These are phyloP conservation scores for Aquilaria sinensis DNA, from an alignment of 345 rosid species.

Conservation along the genomic window DNA sequence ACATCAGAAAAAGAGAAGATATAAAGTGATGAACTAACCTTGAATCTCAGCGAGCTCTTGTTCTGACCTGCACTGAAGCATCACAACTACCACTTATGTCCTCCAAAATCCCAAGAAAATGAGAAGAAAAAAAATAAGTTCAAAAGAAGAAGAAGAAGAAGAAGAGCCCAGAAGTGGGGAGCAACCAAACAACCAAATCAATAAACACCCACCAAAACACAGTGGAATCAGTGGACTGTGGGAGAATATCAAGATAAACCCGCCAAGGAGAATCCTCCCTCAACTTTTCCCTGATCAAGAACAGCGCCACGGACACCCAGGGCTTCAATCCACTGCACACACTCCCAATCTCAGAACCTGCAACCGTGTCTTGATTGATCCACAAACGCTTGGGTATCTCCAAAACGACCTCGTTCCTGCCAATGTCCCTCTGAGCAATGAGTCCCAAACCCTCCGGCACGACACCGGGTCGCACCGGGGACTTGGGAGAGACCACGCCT, in stretches of 20 bases:
- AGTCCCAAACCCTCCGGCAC: constrained; percentile 79
- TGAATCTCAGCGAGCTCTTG: constrained; percentile 87
- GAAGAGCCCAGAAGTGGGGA: neutral
- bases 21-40: constrained; percentile 36
- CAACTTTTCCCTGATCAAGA: constrained; percentile 70
- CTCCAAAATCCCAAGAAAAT: constrained; percentile 16
- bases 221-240: constrained; percentile 68
- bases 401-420: constrained; percentile 74
- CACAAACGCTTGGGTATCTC: constrained; percentile 78
- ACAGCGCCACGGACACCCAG: constrained; percentile 82
- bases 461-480: constrained; percentile 47
- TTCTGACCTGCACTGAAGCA: constrained; percentile 97
- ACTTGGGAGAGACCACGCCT: constrained; percentile 55
- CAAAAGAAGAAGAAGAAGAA: neutral
- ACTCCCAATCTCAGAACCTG: constrained; percentile 69
- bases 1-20: neutral
- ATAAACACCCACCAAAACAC: constrained; percentile 69
- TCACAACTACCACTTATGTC: constrained; percentile 28
- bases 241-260: constrained; percentile 78
- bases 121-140: neutral
- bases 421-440: constrained; percentile 64
- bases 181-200: neutral
- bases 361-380: constrained; percentile 80
- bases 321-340: constrained; percentile 77
- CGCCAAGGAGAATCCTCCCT: constrained; percentile 56